A percentile compares a stretch with the other conserved stretches of the same genome.
These are phyloP conservation scores for Ustilago hordei DNA, from an alignment of 1,284 basidiomycete species.

Conservation along the genomic window DNA sequence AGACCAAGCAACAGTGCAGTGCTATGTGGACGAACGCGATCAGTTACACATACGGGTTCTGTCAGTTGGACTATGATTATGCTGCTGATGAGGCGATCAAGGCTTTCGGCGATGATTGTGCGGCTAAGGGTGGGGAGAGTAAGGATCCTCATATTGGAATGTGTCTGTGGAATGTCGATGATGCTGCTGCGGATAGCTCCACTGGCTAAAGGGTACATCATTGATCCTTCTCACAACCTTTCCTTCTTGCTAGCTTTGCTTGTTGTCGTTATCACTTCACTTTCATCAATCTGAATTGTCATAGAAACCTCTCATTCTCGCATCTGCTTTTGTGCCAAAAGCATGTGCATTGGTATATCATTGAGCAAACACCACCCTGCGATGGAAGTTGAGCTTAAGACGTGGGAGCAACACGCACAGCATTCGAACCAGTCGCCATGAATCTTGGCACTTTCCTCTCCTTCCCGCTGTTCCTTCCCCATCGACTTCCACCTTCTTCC, in stretches of 20 bases:
- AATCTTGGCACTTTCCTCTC: constrained; percentile 46
- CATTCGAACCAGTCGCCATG: constrained; percentile 56
- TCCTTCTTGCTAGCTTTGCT: not conserved
- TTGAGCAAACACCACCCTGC: not conserved
- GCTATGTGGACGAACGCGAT: constrained; percentile 36
- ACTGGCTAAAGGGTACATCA: not conserved
- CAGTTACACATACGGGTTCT: constrained; percentile 37
- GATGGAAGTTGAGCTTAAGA: constrained; percentile 10
- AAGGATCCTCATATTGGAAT: constrained; percentile 30
- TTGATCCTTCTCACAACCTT: not conserved
- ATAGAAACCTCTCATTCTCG: constrained; percentile 8
- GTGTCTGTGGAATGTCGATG: constrained; percentile 44
- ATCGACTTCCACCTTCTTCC: constrained; percentile 18
- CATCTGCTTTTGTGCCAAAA: not conserved
- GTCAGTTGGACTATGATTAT: constrained; percentile 31
- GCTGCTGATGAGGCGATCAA: constrained; percentile 20
- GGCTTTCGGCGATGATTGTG: constrained; percentile 31
- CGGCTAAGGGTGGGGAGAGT: constrained; percentile 19
- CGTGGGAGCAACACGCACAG: constrained; percentile 49
- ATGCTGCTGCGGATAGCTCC: constrained; percentile 17
- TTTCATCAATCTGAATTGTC: not conserved
- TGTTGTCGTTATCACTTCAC: not conserved
- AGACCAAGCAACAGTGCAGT: constrained; percentile 33
- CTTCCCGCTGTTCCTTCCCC: constrained; percentile 28
- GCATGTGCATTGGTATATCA: constrained; percentile 30